Percentiles rank a stretch among this genome's conserved stretches.
phyloP scores from a whole-genome alignment of 495 filamentous ascomycete species.

The Lasiosphaeris hirsuta region DNA sequence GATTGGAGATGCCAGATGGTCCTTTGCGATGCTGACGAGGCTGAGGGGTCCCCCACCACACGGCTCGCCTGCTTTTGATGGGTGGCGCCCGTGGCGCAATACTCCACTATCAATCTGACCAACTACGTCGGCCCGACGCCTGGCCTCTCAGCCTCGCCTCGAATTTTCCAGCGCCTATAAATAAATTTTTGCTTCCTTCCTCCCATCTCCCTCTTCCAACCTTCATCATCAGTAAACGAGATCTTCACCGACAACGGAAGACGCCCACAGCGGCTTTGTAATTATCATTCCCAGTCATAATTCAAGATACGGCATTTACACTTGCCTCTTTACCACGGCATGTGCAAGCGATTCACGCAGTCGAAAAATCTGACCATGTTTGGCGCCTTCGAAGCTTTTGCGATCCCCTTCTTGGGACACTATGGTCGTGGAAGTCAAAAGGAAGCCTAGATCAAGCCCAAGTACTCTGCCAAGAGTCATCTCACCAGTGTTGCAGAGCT shows the following conservation, averaged over 20 bases:
- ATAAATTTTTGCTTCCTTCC: background rate
- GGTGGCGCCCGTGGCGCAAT: too few species aligned
- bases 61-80: too few species aligned
- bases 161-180: background rate
- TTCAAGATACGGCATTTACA: background rate
- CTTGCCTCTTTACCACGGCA: background rate
- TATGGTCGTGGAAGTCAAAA: constrained; percentile 69
- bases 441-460: constrained; percentile 62
- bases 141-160: background rate
- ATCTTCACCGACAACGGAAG: background rate
- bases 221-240: background rate
- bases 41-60: too few species aligned
- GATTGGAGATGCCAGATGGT: too few species aligned
- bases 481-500: constrained; percentile 77
- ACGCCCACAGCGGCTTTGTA: too few species aligned
- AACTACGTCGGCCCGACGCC: background rate
- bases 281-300: too few species aligned
- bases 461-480: constrained; percentile 70
- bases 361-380: background rate
- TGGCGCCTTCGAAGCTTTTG: constrained; percentile 78
- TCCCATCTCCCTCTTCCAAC: background rate
- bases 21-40: too few species aligned
- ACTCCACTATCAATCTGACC: too few species aligned
- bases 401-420: constrained; percentile 45
- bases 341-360: background rate